Evolutionary conservation across 1,139 yeast genomes (phyloP).

Genomic region (Taphrina confusa): DNA sequence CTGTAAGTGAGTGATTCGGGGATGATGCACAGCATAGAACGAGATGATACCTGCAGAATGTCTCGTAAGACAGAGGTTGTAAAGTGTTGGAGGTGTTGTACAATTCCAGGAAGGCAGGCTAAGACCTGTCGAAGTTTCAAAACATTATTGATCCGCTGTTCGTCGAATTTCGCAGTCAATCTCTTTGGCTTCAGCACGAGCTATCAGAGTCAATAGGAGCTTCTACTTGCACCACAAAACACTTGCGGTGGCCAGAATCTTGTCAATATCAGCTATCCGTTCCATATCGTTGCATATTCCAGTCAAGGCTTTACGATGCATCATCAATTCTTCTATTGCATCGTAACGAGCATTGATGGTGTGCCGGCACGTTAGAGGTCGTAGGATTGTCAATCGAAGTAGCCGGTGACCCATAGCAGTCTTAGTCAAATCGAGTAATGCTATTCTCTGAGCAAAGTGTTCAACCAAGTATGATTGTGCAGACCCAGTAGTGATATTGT

Average conservation of each 20-base stretch:
- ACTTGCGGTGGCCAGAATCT: too few species aligned
- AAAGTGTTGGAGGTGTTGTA: not conserved
- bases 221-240: too few species aligned
- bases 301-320: too few species aligned
- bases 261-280: too few species aligned
- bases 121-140: constrained; percentile 49
- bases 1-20: not conserved
- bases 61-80: not conserved
- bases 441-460: not conserved
- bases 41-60: not conserved
- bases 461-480: not conserved
- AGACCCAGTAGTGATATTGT: not conserved
- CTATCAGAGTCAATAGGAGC: constrained; percentile 39
- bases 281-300: too few species aligned
- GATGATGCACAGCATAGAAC: not conserved
- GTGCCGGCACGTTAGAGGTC: constrained; percentile 50
- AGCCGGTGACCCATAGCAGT: constrained; percentile 54
- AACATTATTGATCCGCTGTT: constrained; percentile 50
- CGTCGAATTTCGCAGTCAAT: constrained; percentile 42
- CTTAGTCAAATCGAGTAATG: constrained; percentile 46
- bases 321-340: constrained; percentile 48
- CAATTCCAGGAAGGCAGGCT: not conserved
- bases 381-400: constrained; percentile 50
- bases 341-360: constrained; percentile 48
- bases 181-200: constrained; percentile 42